Base-by-base conservation (phyloP, 108 stramenopile species). In the Nitzschia palea region DNA sequence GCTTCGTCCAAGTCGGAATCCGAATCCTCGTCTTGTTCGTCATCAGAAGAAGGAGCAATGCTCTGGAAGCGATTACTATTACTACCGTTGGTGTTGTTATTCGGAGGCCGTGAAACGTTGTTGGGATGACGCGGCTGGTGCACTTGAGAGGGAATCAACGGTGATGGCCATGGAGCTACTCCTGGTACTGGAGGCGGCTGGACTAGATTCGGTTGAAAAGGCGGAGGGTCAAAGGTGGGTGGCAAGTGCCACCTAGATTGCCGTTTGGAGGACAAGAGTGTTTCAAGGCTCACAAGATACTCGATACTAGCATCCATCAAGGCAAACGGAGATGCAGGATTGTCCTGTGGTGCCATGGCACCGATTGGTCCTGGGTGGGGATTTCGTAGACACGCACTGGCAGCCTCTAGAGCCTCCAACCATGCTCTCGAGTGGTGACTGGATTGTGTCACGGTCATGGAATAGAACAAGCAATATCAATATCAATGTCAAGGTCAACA, bases 11-110 rank as follows among this genome's bases (percentile, higher is more conserved):
- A n/a, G n/a, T n/a, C n/a, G n/a, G n/a, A n/a, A n/a, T n/a, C n/a
- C n/a, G n/a, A n/a, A n/a, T 48, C 54, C 54, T 55, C 54, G 29
- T 55, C 30, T 5, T 55, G 26, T 55, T 32, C 31, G 25, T 55
- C 54, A 29, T 55, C 31, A 33, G 25, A 22, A 9, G 30, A 29
- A 9, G 29, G 4, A 14, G 54, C 54, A n/a, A 55, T 29, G n/a
- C 28, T 33, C 3, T 9, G 26, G 29, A 55, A 55, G 12, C n/a
- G 54, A 29, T 55, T 55, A 20, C 22, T 55, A n/a, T 32, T 55
- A 14, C 14, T 32, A 10, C 18, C 8, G 54, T 55, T 55, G 12
- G 25, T 55, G 54, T 55, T 33, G 10, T 29, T 25, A n/a, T 29
- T 25, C 12, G 50, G n/a, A 17, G 50, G n/a, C n/a, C n/a, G n/a